Base-by-base conservation (phyloP, 2,329 filamentous ascomycete genomes). In the Fusarium compactum region DNA sequence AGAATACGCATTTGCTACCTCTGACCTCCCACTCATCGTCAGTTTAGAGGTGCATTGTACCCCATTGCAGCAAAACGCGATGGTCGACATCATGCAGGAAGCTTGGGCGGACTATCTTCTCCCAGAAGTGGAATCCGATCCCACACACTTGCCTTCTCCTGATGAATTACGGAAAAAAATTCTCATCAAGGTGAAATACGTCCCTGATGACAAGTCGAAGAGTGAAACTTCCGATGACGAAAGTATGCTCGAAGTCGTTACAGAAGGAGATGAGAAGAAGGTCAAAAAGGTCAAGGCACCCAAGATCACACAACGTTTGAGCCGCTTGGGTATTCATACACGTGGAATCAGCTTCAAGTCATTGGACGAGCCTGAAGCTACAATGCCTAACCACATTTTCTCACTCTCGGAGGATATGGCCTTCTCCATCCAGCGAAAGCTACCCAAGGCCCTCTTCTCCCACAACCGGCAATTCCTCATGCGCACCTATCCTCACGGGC, bases 41-140 rank as follows among this genome's bases (percentile, higher is more conserved):
- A 97, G 94, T 77, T 85, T 98, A 3, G 95, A 98, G 79, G 93
- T 98, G 0, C 95, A 98, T 78, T 91, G 93, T 14, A 88, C 90
- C 62, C 82, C 86, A 1, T 88, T 92, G 52, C 95, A 98, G 79
- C 95, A 99, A 79, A 89, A 93, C 65, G 86, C 91, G 43, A 97
- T 98, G 93, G 95, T 97, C 6, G 87, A 93, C 55, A 97, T 98
- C 65, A 98, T 99, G 92, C 89, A 90, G 68, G 90, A 97, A 69
- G 91, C 92, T 60, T 98, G 95, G 94, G 87, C 86, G 30, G 90
- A 88, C 0, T 81, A 91, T 72, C 84, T 98, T 5, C 84, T 97
- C 8, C 90, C 93, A 9, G 72, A 80, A 77, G 83, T 89, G 0
- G 81, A 79, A 8, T 83, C 85, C 48, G 60, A 64, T 0, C 20